Conservation (phyloP, 192 early-diverging fungal genomes). For the Backusella liffmaniae region DNA sequence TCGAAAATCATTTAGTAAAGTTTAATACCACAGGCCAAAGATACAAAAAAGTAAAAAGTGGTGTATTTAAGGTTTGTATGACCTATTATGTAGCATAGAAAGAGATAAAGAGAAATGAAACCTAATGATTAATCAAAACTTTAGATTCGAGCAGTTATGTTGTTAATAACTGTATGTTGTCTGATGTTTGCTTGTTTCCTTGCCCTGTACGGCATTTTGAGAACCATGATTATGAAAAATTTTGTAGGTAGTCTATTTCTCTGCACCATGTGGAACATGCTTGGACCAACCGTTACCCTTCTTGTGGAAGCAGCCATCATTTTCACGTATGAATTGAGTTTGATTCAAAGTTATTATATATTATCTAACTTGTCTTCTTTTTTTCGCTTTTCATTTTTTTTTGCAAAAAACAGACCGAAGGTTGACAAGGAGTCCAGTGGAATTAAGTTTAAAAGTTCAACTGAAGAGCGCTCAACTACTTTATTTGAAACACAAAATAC, state of each 20-base stretch:
- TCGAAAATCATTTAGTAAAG: slow-evolving; percentile 13
- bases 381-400: too few species aligned
- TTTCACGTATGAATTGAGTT: slow-evolving; percentile 15
- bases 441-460: slow-evolving; percentile 9
- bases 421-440: background rate
- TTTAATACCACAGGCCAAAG: slow-evolving; percentile 19
- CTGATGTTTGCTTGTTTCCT: slow-evolving; percentile 25
- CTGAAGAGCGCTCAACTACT: background rate
- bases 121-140: background rate
- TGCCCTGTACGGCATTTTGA: slow-evolving; percentile 28
- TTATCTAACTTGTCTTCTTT: too few species aligned
- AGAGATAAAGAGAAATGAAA: background rate
- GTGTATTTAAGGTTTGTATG: slow-evolving; percentile 19
- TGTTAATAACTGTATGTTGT: slow-evolving; percentile 16
- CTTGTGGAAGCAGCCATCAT: slow-evolving; percentile 24
- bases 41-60: slow-evolving; percentile 18
- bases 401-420: background rate
- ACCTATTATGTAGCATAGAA: background rate
- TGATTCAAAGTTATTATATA: background rate
- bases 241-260: slow-evolving; percentile 12
- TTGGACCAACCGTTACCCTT: slow-evolving; percentile 9
- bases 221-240: slow-evolving; percentile 20
- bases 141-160: slow-evolving; percentile 21
- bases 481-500: background rate
- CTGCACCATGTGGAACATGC: slow-evolving; percentile 22